Conservation (phyloP, 768 basidiomycete genomes). For the Podaxis sp. region DNA sequence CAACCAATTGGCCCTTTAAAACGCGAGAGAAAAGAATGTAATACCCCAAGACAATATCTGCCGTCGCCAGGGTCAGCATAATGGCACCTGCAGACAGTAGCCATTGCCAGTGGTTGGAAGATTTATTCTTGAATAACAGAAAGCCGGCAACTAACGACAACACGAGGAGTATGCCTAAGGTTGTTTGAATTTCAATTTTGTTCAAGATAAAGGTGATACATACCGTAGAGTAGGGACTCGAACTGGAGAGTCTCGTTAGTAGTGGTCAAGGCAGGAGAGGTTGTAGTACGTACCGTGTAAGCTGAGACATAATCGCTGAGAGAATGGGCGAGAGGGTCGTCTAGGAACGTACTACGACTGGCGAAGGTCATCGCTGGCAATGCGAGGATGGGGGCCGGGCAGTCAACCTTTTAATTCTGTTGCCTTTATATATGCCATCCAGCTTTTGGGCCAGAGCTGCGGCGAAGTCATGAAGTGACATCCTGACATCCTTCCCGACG, state of each 20-base stretch:
- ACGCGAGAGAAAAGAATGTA: constrained; percentile 2
- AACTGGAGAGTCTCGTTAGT: background rate
- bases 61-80: constrained; percentile 1
- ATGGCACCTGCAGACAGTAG: background rate
- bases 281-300: background rate
- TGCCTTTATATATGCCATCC: background rate
- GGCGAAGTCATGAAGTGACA: background rate
- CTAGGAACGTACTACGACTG: background rate
- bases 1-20: background rate
- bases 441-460: background rate
- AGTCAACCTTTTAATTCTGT: background rate
- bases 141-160: background rate
- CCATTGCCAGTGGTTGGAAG: constrained; percentile 2
- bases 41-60: constrained; percentile 1
- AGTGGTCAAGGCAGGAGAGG: too few species aligned
- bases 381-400: background rate
- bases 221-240: background rate
- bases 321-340: background rate
- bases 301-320: background rate
- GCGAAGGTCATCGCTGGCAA: background rate
- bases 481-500: background rate
- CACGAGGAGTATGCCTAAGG: background rate
- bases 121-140: background rate
- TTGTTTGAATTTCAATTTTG: background rate
- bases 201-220: background rate